Evolutionary conservation across 2,329 filamentous ascomycete species (phyloP), one percentile per base, ranked within the genome.

Genomic region (Fusarium sp.): DNA sequence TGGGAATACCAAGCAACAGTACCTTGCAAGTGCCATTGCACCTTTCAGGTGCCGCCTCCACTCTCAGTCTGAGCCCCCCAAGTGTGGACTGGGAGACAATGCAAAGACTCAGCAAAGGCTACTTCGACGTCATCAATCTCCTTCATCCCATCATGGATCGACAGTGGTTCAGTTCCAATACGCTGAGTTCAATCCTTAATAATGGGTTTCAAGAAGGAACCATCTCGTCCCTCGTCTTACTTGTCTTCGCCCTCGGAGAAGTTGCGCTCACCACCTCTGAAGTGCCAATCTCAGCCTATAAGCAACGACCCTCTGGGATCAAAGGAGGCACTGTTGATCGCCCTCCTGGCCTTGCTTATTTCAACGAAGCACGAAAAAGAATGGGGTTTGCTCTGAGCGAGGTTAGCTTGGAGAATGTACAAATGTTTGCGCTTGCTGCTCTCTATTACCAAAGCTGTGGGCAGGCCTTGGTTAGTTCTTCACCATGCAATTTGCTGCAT

Each of bases 311-410:
- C 2, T 85, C 84, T 65, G 84, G 84, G 3, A 75, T 87, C 24
- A 80, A 80, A 36, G 85, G 84, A 11, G 83, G 84, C 1, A 78
- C 80, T 3, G 65, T 72, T 3, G 75, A 78, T 12, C 76, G 75
- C 15, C 85, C 85, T 3, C 86, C 86, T 0, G 86, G 86, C 1
- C 70, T 88, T 3, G 78, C 79, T 1, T 78, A 87, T 32, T 88
- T 88, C 73, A 88, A 88, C 61, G 86, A 88, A 71, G 86, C 85
- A 13, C 79, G 86, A 46, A 81, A 80, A 55, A 78, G 84, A n/a
- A 79, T 88, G 69, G 86, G 86, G 0, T 87, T 87, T 68, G 78
- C 82, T 9, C 68, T 83, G 49, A 82, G 81, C 2, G 80, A 85
- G 24, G 84, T 80, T 67, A 84, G 79, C 45, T 71, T 88, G 25